Percentiles rank a stretch among this genome's conserved stretches.
These are phyloP conservation scores for Yarrowia hollandica DNA, from an alignment of 805 yeast species.

Conservation along the genomic window DNA sequence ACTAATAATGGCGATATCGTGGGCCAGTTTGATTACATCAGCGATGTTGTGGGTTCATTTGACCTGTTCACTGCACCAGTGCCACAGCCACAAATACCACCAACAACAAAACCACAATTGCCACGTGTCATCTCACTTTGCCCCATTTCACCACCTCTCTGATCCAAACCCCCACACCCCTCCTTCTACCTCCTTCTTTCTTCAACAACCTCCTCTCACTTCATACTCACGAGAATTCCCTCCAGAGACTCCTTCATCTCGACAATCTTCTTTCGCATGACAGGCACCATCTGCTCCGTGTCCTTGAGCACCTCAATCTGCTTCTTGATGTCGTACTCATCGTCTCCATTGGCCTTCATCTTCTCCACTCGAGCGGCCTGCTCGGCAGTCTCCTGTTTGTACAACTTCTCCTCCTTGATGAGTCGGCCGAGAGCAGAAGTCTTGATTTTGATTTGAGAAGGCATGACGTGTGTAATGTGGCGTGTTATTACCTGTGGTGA, in stretches of 20 bases:
- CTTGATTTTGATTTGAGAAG: slow-evolving; percentile 69
- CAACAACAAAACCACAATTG: too few species aligned
- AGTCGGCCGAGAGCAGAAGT: slow-evolving; percentile 67
- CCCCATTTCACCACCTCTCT: too few species aligned
- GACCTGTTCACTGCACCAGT: too few species aligned
- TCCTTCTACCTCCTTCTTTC: too few species aligned
- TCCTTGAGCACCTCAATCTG: slow-evolving; percentile 52
- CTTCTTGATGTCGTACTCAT: slow-evolving; percentile 66
- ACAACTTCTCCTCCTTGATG: slow-evolving; percentile 63
- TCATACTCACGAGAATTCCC: slow-evolving; percentile 42
- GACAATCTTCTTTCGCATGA: slow-evolving; percentile 47
- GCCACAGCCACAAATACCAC: too few species aligned
- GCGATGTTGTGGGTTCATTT: too few species aligned
- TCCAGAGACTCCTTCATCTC: slow-evolving; percentile 46
- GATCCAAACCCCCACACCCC: neutral
- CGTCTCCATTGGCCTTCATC: slow-evolving; percentile 51
- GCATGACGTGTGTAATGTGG: slow-evolving; percentile 45
- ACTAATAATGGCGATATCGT: too few species aligned
- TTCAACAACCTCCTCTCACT: neutral
- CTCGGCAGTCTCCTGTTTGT: slow-evolving; percentile 58
- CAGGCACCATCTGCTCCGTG: slow-evolving; percentile 54
- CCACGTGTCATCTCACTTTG: too few species aligned
- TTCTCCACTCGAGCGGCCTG: slow-evolving; percentile 52
- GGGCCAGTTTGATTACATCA: too few species aligned
- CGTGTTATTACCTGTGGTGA: neutral